Base-by-base conservation (phyloP, 2,329 filamentous ascomycete genomes). In the Phialophora tarda region DNA sequence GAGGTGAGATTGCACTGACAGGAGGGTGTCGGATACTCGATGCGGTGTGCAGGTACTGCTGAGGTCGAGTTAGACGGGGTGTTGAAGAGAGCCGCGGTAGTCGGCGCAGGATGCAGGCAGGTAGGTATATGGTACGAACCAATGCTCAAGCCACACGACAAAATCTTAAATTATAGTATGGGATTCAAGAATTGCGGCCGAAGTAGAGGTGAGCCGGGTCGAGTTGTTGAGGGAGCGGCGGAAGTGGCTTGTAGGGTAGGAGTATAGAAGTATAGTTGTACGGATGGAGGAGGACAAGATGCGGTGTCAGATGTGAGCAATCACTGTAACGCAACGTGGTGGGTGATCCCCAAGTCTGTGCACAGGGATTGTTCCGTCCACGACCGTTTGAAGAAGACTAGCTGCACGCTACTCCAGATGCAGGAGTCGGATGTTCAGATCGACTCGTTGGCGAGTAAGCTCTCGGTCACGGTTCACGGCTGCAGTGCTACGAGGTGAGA, bases 221-320 rank as follows among this genome's bases (percentile, higher is more conserved):
- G 53, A 28, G 53, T 34, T 30, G 38, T 55, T 21, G 28, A 55
- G 53, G 24, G 28, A 28, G 53, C 53, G 53, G 53, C 53, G 53
- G 53, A 28, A 63, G 61, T 53, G 53, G 53, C 32, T 48, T 60
- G 41, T 17, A 44, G 38, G 38, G 17, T n/a, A 8, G 38, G 17
- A 44, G 38, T 21, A 6, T 50, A 41, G 34, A 41, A 38, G 38
- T 59, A 38, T 28, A 44, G 59, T 44, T 38, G 32, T 34, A 54
- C 47, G 48, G 11, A 54, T 61, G 47, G 59, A 61, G 47, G 28
- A 32, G 28, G 48, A 51, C 24, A 57, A 53, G 54, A 50, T 63
- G 61, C 61, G 60, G 60, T 62, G 60, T 62, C 60, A 62, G 60
- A 55, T 62, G 51, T 51, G 59, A 61, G 59, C 60, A 62, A 62